phyloP scores from a whole-genome alignment of 139 green algal genomes.

The Chlamydomonas schloesseri region DNA sequence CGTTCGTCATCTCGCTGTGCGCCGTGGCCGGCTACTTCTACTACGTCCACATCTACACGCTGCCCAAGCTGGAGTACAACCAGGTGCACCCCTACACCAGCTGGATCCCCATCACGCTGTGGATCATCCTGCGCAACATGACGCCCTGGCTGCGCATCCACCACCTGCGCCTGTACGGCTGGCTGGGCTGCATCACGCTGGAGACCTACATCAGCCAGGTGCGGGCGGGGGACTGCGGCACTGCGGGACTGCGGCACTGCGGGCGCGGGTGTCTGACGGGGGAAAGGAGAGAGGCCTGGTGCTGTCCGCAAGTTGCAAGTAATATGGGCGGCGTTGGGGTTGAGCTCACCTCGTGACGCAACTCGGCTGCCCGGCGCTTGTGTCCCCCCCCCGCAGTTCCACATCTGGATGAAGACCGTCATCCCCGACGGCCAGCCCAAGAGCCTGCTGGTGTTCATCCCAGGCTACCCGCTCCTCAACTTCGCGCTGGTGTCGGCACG shows the following conservation, averaged over 20 bases:
- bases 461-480: conserved; percentile 93
- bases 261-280: no score
- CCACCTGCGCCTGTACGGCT: conserved; percentile 86
- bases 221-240: no score
- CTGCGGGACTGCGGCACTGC: no score
- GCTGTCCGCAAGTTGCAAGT: no score
- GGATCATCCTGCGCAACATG: conserved; percentile 90
- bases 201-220: conserved; percentile 89
- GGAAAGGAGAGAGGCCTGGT: no score
- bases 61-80: conserved; percentile 96
- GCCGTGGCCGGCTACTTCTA: conserved; percentile 44
- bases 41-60: conserved; percentile 70
- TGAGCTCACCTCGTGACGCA: no score
- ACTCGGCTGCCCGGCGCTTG: no score
- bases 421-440: conserved; percentile 92
- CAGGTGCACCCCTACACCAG: conserved; percentile 92
- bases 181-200: conserved; percentile 97
- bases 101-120: conserved; percentile 96
- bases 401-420: conserved; percentile 91
- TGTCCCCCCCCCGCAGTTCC: conserved; percentile 85
- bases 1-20: conserved; percentile 45
- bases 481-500: conserved; percentile 84
- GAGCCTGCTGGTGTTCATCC: conserved; percentile 85
- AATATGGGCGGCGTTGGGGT: no score
- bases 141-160: conserved; percentile 77